Conservation (phyloP, 805 yeast genomes). For the Lipomyces japonicus region DNA sequence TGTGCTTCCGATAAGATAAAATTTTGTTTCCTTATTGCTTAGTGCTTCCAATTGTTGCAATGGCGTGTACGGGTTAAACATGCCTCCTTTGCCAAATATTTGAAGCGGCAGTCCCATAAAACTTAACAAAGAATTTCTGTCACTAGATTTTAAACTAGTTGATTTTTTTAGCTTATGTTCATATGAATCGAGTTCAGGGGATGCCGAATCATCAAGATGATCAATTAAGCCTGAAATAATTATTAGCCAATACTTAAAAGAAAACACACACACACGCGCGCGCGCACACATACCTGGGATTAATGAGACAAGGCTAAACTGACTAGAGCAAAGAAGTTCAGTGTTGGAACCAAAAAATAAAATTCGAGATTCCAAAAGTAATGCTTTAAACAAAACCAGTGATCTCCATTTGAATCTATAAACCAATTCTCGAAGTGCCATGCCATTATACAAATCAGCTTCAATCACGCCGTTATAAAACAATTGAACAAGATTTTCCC, state of each 20-base stretch:
- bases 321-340: conserved; percentile 74
- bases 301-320: conserved; percentile 76
- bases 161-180: conserved; percentile 54
- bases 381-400: conserved; percentile 67
- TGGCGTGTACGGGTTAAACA: conserved; percentile 92
- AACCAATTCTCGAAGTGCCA: conserved; percentile 64
- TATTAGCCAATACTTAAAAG: not conserved
- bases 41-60: conserved; percentile 83
- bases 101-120: conserved; percentile 88
- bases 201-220: conserved; percentile 70
- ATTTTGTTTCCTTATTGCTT: conserved; percentile 50
- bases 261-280: not conserved
- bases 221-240: conserved; percentile 50
- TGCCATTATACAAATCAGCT: conserved; percentile 65
- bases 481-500: conserved; percentile 50
- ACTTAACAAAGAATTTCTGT: conserved; percentile 67
- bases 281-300: conserved; percentile 54
- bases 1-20: conserved; percentile 81
- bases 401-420: conserved; percentile 55
- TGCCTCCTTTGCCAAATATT: conserved; percentile 77
- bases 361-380: conserved; percentile 69
- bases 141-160: conserved; percentile 68
- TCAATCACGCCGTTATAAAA: conserved; percentile 44
- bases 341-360: conserved; percentile 76
- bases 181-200: conserved; percentile 62